A percentile compares a stretch with the other conserved stretches of the same genome.
phyloP scores from a whole-genome alignment of 106 monocot species.

The Dactylorhiza incarnata region DNA sequence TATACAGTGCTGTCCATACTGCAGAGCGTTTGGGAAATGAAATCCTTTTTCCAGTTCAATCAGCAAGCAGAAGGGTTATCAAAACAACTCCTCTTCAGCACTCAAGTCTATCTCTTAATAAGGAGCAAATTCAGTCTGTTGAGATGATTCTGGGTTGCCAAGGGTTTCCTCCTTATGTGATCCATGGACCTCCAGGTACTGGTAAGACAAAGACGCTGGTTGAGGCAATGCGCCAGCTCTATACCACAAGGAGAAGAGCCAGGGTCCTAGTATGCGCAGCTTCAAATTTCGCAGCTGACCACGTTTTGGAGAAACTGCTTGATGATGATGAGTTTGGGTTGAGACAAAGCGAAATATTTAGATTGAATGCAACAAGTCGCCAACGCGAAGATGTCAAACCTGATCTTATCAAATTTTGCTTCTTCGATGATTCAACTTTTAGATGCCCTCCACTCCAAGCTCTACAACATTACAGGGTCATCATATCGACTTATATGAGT shows the following conservation, averaged over 20 bases:
- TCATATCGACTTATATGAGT: slow-evolving; percentile 95
- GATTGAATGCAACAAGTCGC: slow-evolving; percentile 78
- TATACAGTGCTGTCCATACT: slow-evolving; percentile 62
- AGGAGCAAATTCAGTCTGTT: slow-evolving; percentile 57
- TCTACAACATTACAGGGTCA: slow-evolving; percentile 52
- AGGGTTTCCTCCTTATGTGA: slow-evolving; percentile 80
- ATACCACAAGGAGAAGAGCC: slow-evolving; percentile 28
- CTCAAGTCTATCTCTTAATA: slow-evolving; percentile 49
- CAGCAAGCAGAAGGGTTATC: slow-evolving; percentile 24
- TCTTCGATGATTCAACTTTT: slow-evolving; percentile 67
- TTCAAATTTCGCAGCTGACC: slow-evolving; percentile 93
- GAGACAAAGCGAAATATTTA: slow-evolving; percentile 49
- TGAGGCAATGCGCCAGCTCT: slow-evolving; percentile 73
- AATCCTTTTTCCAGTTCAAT: slow-evolving; percentile 59
- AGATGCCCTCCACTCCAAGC: slow-evolving; percentile 69
- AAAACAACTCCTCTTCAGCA: slow-evolving; percentile 24
- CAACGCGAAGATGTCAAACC: slow-evolving; percentile 73
- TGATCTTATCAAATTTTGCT: slow-evolving; percentile 71
- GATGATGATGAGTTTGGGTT: slow-evolving; percentile 17
- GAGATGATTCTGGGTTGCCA: slow-evolving; percentile 78
- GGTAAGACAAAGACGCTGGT: slow-evolving; percentile 87
- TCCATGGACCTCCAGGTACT: slow-evolving; percentile 94
- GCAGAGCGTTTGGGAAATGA: slow-evolving; percentile 41
- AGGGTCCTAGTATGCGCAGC: slow-evolving; percentile 80
- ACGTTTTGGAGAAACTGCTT: slow-evolving; percentile 65